Evolutionary conservation across 169 alveolate species (phyloP).

Genomic region (Cryptosporidium felis): DNA sequence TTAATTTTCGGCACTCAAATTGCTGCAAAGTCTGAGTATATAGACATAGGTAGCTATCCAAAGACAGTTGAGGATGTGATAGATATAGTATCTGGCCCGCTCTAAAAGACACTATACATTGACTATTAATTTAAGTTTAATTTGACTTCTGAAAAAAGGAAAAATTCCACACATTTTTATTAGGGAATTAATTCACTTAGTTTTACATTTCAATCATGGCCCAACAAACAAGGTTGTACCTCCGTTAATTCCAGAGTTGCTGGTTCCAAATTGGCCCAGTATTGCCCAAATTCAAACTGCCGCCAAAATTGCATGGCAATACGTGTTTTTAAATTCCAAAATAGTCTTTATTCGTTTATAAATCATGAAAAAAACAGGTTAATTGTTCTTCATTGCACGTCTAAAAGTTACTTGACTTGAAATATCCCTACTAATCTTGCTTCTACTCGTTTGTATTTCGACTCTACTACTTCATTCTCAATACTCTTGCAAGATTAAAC

Average conservation of each 20-base stretch:
- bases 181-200: neutral
- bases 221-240: too few relatives aligned
- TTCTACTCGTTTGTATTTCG: too few relatives aligned
- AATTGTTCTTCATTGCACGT: too few relatives aligned
- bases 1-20: constrained; percentile 23
- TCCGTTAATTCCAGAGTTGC: too few relatives aligned
- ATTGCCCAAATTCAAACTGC: neutral
- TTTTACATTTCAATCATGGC: too few relatives aligned
- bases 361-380: too few relatives aligned
- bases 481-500: too few relatives aligned
- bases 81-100: constrained; percentile 66
- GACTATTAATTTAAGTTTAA: neutral
- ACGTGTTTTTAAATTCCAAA: neutral
- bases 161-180: constrained; percentile 45
- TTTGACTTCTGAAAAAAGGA: neutral
- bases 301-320: constrained; percentile 19
- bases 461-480: too few relatives aligned
- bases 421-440: too few relatives aligned
- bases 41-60: constrained; percentile 73
- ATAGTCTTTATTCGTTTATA: too few relatives aligned
- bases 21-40: constrained; percentile 51
- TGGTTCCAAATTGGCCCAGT: too few relatives aligned
- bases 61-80: constrained; percentile 70
- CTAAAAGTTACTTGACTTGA: too few relatives aligned
- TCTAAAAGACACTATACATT: constrained; percentile 36